Evolutionary conservation across 2,329 filamentous ascomycete genomes (phyloP), one percentile per base, ranked within the genome.

Genomic region (Fusarium sp.): DNA sequence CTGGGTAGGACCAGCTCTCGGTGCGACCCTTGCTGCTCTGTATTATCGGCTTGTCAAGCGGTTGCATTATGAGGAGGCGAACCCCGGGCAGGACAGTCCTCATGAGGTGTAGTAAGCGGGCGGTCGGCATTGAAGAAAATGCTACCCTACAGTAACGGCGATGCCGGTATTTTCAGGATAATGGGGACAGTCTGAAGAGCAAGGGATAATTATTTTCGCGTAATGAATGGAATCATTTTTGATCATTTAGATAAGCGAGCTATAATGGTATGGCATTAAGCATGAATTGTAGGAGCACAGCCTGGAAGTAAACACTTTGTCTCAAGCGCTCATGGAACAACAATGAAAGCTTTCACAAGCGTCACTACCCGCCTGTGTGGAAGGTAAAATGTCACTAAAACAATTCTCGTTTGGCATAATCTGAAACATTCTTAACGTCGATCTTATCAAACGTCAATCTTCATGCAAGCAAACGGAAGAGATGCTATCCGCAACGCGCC

Each of bases 1-100:
- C 79, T 87, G 86, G 85, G 68, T 89, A 32, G 87, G 87, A 0
- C 87, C 88, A 6, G 74, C 82, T 7, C 76, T 87, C 8, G 88
- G 88, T 0, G 80, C 83, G 1, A 70, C 85, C 4, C 77, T 89
- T 17, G 87, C 87, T 9, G 82, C 82, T 8, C 79, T 75, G 1
- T 82, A 88, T 27, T 89, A 87, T 79, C 84, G 84, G 67, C 69
- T 88, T 1, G 79, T 89, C 35, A 87, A 86, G 74, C 65, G 78
- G 4, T 80, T 87, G 60, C 82, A 87, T 58, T 89, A 88, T 72
- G 82, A 86, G 69, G 85, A 83, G 27, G 82, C 81, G 22, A 86
- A 87, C 69, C 82, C 82, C 0, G 85, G 83, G 6, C 86, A 87
- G 65, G 75, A 77, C 11, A 66, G 65, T 7, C 73, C 73, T 8